phyloP scores from a whole-genome alignment of 2,329 filamentous ascomycete species.

The Fusarium falciforme region DNA sequence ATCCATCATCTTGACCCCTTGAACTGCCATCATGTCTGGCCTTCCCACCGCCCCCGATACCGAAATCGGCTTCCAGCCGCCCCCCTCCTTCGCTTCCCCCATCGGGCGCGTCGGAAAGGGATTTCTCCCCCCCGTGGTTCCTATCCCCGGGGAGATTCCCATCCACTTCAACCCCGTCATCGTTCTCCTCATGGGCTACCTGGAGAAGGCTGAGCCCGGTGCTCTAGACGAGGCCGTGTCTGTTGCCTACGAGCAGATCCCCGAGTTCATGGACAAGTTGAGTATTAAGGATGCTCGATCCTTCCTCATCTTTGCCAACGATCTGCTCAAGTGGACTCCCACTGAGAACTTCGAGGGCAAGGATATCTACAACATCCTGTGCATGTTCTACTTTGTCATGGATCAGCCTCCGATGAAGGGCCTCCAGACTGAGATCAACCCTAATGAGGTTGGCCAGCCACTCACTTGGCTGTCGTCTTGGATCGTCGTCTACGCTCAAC shows the following conservation, averaged over 20 bases:
- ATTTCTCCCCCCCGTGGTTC: neutral
- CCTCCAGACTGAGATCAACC: constrained; percentile 42
- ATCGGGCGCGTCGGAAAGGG: neutral
- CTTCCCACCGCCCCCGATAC: constrained; percentile 39
- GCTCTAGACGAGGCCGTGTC: constrained; percentile 26
- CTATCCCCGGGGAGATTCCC: constrained; percentile 7
- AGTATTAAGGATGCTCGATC: constrained; percentile 28
- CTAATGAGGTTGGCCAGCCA: constrained; percentile 41
- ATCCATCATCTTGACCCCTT: neutral
- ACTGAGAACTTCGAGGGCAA: constrained; percentile 48
- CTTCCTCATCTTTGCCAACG: constrained; percentile 44
- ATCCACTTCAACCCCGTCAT: constrained; percentile 39
- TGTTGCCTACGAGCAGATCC: constrained; percentile 26
- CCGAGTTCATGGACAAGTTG: constrained; percentile 38
- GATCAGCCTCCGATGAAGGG: constrained; percentile 46
- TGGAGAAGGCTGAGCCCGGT: constrained; percentile 12
- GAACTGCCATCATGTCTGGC: constrained; percentile 28
- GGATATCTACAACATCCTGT: constrained; percentile 51
- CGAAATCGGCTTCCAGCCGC: constrained; percentile 39
- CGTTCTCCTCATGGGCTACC: constrained; percentile 33
- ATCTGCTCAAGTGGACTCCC: constrained; percentile 52
- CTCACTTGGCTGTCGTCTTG: constrained; percentile 51
- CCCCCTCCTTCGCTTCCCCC: constrained; percentile 8
- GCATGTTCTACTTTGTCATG: constrained; percentile 56
- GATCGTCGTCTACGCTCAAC: constrained; percentile 52